These are phyloP conservation scores for Ganoderma resinaceum DNA, from an alignment of 1,284 basidiomycete genomes.

Conservation along the genomic window DNA sequence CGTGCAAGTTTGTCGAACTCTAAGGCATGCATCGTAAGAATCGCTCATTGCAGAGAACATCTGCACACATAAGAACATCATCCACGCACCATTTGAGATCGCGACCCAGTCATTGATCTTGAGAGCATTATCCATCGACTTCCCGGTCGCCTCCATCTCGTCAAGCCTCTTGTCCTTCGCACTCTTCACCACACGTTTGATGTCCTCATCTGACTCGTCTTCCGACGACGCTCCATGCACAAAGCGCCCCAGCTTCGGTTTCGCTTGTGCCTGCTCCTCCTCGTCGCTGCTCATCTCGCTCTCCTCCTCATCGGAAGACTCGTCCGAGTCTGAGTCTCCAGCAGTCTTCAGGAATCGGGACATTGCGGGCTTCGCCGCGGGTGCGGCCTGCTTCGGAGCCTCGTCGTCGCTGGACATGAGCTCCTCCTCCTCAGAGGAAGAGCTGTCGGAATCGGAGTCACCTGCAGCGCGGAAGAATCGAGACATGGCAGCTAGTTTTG, in stretches of 20 bases:
- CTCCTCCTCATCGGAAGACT: constrained; percentile 51
- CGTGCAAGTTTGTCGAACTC: constrained; percentile 97
- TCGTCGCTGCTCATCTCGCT: constrained; percentile 42
- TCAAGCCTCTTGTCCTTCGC: constrained; percentile 88
- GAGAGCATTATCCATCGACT: constrained; percentile 92
- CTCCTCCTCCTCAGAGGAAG: constrained; percentile 79
- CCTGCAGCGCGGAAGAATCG: constrained; percentile 87
- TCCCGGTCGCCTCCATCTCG: constrained; percentile 90
- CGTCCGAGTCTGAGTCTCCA: constrained; percentile 51
- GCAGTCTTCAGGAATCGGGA: constrained; percentile 74
- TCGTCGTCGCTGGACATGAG: constrained; percentile 82
- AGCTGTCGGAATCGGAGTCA: constrained; percentile 82
- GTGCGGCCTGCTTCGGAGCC: constrained; percentile 52
- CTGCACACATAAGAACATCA: constrained; percentile 2
- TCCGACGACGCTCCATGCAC: constrained; percentile 63
- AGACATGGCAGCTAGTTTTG: constrained; percentile 61
- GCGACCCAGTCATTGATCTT: constrained; percentile 98
- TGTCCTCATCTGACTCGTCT: constrained; percentile 76
- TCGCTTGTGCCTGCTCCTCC: constrained; percentile 41
- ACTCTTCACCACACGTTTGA: constrained; percentile 78
- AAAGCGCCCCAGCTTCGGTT: constrained; percentile 51
- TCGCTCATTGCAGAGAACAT: not conserved
- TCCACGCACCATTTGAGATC: constrained; percentile 80
- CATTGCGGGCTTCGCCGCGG: constrained; percentile 71
- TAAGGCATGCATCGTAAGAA: constrained; percentile 41